Evolutionary conservation across 768 basidiomycete genomes (phyloP).

Genomic region (Macrolepiota fuliginosa): DNA sequence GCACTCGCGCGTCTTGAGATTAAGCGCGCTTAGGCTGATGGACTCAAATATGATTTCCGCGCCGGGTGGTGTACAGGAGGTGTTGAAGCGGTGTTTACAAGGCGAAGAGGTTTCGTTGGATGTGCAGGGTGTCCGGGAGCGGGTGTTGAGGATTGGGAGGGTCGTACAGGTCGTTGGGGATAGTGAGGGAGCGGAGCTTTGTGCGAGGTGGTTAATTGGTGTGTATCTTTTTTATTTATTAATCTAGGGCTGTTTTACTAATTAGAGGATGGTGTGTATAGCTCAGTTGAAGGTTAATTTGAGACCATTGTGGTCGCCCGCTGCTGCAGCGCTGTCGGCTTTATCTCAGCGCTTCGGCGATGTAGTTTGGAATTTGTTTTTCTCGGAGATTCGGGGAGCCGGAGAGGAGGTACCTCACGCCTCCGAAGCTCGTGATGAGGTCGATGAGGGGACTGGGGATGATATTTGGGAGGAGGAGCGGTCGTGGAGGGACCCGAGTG

Average conservation of each 20-base stretch:
- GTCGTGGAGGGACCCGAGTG: constrained; percentile 76
- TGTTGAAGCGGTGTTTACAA: constrained; percentile 65
- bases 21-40: constrained; percentile 63
- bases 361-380: constrained; percentile 69
- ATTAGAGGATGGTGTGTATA: constrained; percentile 21
- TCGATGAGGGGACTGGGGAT: constrained; percentile 16
- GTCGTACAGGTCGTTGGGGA: constrained; percentile 64
- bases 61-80: constrained; percentile 43
- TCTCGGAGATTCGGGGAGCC: constrained; percentile 49
- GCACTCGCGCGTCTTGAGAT: constrained; percentile 65
- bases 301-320: constrained; percentile 85
- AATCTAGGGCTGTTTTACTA: background rate
- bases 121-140: constrained; percentile 78
- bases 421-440: constrained; percentile 4
- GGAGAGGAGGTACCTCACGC: constrained; percentile 2
- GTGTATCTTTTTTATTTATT: constrained; percentile 17
- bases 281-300: constrained; percentile 94
- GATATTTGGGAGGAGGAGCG: constrained; percentile 67
- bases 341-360: constrained; percentile 58
- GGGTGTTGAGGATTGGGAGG: constrained; percentile 73
- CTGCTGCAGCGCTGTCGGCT: constrained; percentile 63
- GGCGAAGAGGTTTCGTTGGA: constrained; percentile 83
- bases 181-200: constrained; percentile 57
- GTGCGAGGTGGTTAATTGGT: constrained; percentile 75
- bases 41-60: constrained; percentile 46